phyloP scores from a whole-genome alignment of 2,329 filamentous ascomycete genomes.

The Fonsecaea nubica region DNA sequence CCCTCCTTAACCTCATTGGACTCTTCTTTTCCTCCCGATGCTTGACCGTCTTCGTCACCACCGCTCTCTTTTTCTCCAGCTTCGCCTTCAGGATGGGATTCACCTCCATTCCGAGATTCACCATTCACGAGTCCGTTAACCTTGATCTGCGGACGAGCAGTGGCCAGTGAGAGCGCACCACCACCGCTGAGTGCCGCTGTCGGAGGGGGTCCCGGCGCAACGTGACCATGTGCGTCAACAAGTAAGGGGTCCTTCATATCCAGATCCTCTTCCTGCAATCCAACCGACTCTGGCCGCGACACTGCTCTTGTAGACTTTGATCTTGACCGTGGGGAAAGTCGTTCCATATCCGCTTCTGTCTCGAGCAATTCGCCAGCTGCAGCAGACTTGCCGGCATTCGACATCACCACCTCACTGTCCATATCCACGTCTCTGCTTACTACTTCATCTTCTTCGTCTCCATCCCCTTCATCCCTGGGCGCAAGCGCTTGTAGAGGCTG shows the following conservation, averaged over 20 bases:
- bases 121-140: constrained; percentile 35
- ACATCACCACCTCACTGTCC: constrained; percentile 33
- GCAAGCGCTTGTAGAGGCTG: constrained; percentile 86
- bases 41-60: constrained; percentile 4
- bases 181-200: constrained; percentile 32
- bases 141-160: constrained; percentile 21
- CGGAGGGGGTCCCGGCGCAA: constrained; percentile 40
- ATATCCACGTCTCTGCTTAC: constrained; percentile 40
- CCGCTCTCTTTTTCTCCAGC: not conserved
- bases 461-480: constrained; percentile 72
- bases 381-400: constrained; percentile 35
- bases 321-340: constrained; percentile 29
- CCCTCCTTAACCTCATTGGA: constrained; percentile 9
- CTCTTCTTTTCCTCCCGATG: not conserved
- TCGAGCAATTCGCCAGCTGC: constrained; percentile 39
- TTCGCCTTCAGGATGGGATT: constrained; percentile 4
- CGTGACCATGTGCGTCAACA: constrained; percentile 30
- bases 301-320: constrained; percentile 17
- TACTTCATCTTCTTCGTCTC: constrained; percentile 50
- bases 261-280: constrained; percentile 17
- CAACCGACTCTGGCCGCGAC: constrained; percentile 20
- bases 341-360: constrained; percentile 20
- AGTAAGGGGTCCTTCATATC: constrained; percentile 28
- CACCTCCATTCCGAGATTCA: constrained; percentile 1
- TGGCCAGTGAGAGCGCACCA: constrained; percentile 12